Evolutionary conservation across 768 basidiomycete genomes (phyloP), one percentile per base, ranked within the genome.

Genomic region (Hebeloma cylindrosporum): DNA sequence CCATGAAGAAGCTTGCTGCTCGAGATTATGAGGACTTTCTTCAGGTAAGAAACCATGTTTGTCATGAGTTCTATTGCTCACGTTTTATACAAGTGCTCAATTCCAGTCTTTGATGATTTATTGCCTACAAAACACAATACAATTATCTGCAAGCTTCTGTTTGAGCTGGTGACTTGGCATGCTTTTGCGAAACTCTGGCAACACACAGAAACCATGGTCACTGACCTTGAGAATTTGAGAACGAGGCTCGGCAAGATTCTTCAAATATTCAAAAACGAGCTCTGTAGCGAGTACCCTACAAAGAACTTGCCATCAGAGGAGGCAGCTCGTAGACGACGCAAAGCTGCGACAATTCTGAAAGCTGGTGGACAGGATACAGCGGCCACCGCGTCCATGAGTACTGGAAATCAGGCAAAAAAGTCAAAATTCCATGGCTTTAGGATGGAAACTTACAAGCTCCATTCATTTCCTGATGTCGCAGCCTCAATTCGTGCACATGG

Each of bases 71-170:
- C 10, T 10, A 10, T 25, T 3, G 4, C 17, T 35, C 11, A 18
- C 25, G 29, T 29, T 28, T 23, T 17, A 17, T 13, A 13, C 2
- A 16, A 69, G 68, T 66, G 63, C 40, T 51, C 60, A 0, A 60
- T 70, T 0, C 72, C 70, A 0, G 62, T 53, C 0, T 66, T 70
- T 18, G 62, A 71, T 6, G 64, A 58, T 1, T 48, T 72, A 0
- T 41, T 72, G 0, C 60, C 58, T 1, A 31, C 42, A 1, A 22
- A 25, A 0, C 55, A 69, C 7, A 50, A 67, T 7, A 0, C 8
- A 2, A 13, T 20, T 14, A 17, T 52, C 13, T 13, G 47, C 10
- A 25, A 47, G 4, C 36, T 54, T 2, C 9, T 58, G 2, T 58
- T 47, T 37, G 34, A 25, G 1, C 16, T 52, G 16, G 36, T 31